These are phyloP conservation scores for Salix udensis DNA, from an alignment of 345 rosid species.

Conservation along the genomic window DNA sequence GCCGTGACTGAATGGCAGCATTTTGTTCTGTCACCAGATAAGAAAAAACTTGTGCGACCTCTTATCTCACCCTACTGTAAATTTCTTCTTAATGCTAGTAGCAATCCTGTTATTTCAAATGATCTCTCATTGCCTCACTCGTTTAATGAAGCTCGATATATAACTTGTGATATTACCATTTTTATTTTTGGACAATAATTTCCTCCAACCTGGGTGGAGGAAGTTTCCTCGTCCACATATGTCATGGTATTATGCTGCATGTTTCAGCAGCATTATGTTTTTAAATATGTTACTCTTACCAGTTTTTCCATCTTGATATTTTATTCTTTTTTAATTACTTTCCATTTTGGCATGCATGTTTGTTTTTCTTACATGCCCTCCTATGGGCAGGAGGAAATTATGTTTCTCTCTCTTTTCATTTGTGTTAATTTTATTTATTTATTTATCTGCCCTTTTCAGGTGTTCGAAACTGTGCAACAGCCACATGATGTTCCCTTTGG, in stretches of 20 bases:
- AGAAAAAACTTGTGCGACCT: constrained; percentile 56
- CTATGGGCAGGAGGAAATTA: too few relatives aligned
- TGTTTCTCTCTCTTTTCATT: background rate
- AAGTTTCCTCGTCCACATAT: too few relatives aligned
- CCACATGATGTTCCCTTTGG: constrained; percentile 98
- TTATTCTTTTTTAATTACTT: background rate
- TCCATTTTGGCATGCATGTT: background rate
- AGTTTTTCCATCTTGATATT: background rate
- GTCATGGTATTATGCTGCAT: background rate
- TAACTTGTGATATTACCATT: too few relatives aligned
- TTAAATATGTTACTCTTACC: background rate
- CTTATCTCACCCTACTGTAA: constrained; percentile 2
- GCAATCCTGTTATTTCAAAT: background rate
- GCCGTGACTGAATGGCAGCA: constrained; percentile 98
- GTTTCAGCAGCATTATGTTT: background rate
- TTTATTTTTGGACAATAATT: too few relatives aligned
- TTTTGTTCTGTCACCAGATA: constrained; percentile 67
- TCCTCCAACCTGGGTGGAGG: too few relatives aligned
- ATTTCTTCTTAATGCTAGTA: background rate
- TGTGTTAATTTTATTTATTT: background rate
- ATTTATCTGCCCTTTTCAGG: constrained; percentile 37
- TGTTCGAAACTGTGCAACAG: constrained; percentile 92
- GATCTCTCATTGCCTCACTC: too few relatives aligned
- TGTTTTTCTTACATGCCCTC: background rate
- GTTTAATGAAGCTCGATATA: too few relatives aligned